Evolutionary conservation across 352 stramenopile genomes (phyloP), one percentile per base, ranked within the genome.

Genomic region (Phytophthora tentaculata): DNA sequence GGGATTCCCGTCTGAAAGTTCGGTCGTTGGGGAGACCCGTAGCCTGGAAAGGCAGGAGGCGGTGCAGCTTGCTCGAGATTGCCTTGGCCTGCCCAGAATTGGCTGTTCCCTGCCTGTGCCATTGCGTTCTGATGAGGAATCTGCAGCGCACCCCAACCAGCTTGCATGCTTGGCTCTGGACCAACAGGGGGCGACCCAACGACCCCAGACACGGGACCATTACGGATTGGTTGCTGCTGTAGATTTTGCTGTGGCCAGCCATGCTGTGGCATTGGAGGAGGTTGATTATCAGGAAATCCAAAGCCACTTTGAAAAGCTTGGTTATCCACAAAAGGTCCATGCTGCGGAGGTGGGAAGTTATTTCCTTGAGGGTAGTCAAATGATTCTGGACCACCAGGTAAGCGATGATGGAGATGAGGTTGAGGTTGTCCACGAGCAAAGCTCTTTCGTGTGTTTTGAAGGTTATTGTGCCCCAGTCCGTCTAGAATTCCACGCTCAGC

Each of bases 341-440:
- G 20, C 8, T 44, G 28, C 20, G n/a, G 35, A 20, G 59, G 45
- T 48, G 32, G 29, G 26, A 67, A 49, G 29, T 5, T 24, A 53
- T 16, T 44, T 24, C 29, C 43, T 55, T 54, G 29, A 9, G 62
- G 45, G 35, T 64, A 68, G 5, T 59, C 45, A 9, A 49, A 9
- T 5, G 65, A 24, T 16, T 49, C 49, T 17, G 56, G 57, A 0
- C 51, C 56, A 39, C 69, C 56, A 6, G 69, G 69, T 24, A 73
- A 39, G 14, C 56, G 63, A 23, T 68, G 51, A 9, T 68, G 62
- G 5, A 52, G 58, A 28, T 77, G 67, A 8, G 67, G 72, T 24
- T 83, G 67, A 8, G 67, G 72, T 24, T 83, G 75, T 3, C 81
- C 77, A 0, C 79, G 81, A 5, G 69, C 81, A 61, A 86, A 90